Base-by-base conservation (phyloP, 225 moss, liverwort and hornwort genomes). In the Climacium dendroides region DNA sequence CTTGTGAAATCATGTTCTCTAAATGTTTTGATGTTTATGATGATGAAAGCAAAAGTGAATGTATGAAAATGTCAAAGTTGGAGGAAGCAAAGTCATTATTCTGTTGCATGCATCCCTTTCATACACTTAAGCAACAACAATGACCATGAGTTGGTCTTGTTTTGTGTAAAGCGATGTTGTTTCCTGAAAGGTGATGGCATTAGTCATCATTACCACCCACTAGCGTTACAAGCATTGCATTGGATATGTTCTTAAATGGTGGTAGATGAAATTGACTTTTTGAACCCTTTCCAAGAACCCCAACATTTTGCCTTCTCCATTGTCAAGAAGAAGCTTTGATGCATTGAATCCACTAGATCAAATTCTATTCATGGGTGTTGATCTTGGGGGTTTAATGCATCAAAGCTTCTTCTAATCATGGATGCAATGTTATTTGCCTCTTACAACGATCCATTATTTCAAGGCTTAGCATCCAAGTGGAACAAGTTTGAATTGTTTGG, bases 311-410 rank as follows among this genome's bases (percentile, higher is more conserved):
- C 64, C 7, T 90, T 90, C 73, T 87, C 74, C 74, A 90, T 87
- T 45, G 11, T 90, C 65, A n/a, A 90, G 87, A 58, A 90, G 83
- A 65, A 90, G 84, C n/a, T 90, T 87, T 84, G 87, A 75, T 62
- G 43, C 74, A 26, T 87, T 90, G 29, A 62, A 67, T 43, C 26
- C 43, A 34, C 41, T 72, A 41, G 58, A 87, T 74, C 67, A 87
- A n/a, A 64, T 72, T 17, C 48, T 87, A 55, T 84, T 87, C 65
- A 73, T 85, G 87, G 72, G 87, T n/a, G n/a, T n/a, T 64, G 28
- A 60, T 29, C 61, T 61, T 61, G 61, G 61, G 29, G 15, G 7
- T 61, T 61, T 29, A 61, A 61, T 61, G 29, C 61, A 61, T 61
- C 61, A 61, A 61, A 61, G 61, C 29, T 61, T 61, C 61, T 61